Evolutionary conservation across 495 filamentous ascomycete genomes (phyloP).

Genomic region (Annulohypoxylon maeteangense): DNA sequence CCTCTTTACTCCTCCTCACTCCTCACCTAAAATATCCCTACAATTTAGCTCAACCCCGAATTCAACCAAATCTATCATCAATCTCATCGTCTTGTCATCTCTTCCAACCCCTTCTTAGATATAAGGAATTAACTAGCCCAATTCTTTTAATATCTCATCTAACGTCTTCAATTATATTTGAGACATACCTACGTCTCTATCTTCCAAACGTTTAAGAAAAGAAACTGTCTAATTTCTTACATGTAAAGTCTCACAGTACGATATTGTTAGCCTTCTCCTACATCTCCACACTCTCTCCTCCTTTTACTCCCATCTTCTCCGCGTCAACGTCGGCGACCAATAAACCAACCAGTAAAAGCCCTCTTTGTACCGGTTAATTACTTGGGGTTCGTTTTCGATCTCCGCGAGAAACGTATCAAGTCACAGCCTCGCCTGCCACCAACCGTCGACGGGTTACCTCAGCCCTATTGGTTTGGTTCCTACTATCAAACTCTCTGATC

Average conservation of each 20-base stretch:
- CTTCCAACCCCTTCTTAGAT: slow-evolving; percentile 8
- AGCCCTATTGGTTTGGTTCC: slow-evolving; percentile 36
- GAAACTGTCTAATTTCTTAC: slow-evolving; percentile 7
- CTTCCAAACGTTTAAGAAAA: neutral
- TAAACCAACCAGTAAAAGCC: slow-evolving; percentile 30
- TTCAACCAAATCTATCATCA: slow-evolving; percentile 27
- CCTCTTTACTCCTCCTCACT: slow-evolving; percentile 37
- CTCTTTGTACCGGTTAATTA: slow-evolving; percentile 31
- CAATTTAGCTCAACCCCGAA: slow-evolving; percentile 43
- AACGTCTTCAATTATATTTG: neutral
- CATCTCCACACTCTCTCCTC: slow-evolving; percentile 39
- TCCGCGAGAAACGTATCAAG: slow-evolving; percentile 29
- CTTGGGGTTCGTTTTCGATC: slow-evolving; percentile 12
- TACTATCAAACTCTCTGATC: slow-evolving; percentile 13
- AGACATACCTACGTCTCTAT: neutral
- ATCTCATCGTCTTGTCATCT: slow-evolving; percentile 30
- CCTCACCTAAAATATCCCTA: slow-evolving; percentile 33
- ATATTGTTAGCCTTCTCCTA: slow-evolving; percentile 22
- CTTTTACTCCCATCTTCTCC: slow-evolving; percentile 34
- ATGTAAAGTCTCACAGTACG: slow-evolving; percentile 31
- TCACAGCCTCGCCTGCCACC: slow-evolving; percentile 25
- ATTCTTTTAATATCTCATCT: neutral
- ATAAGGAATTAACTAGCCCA: neutral
- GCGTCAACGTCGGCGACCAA: slow-evolving; percentile 31
- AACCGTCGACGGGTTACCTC: slow-evolving; percentile 36